Evolutionary conservation across 75 land plant genomes (phyloP), one percentile per base, ranked within the genome.

Genomic region (Sequoia sempervirens): DNA sequence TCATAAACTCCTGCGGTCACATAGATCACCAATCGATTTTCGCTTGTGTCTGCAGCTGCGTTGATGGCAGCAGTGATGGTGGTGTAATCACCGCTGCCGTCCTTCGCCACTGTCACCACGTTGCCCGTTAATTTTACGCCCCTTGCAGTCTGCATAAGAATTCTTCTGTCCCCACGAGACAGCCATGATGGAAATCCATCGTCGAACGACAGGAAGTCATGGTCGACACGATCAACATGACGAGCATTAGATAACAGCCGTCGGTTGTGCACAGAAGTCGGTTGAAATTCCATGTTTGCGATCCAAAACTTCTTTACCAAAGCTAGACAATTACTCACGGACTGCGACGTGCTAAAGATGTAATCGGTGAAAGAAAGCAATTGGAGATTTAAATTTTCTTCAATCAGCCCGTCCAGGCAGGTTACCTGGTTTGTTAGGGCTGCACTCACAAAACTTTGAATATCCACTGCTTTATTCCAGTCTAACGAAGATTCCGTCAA

Each of bases 81-180:
- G 13, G 84, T 90, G 84, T 88, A 96, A 34, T 90, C 86, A 0
- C 93, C 97, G 23, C 61, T 91, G 0, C 97, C 97, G 26, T 91
- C 87, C 45, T 43, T 43, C 45, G 45, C 45, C 45, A 43, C 45
- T 4, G 45, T 43, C 45, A 43, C 45, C 45, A 47, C 84, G 82
- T 26, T 84, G 90, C 56, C 93, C 97, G 45, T 84, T 80, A 58
- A 73, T 54, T 30, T 87, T 73, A 11, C 17, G 4, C 64, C 56
- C 45, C 23, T 56, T 80, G 46, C 89, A 84, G 85, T 74, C 78
- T 75, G 10, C 81, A 79, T 4, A 46, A 64, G 61, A 1, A 13
- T 1, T 56, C 61, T 13, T 18, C 61, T 56, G 72, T 17, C 64
- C 46, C 38, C 81, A 46, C 43, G 30, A n/a, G 50, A 79, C 58